phyloP scores from a whole-genome alignment of 768 basidiomycete genomes.

The Russula griseocarnosa region DNA sequence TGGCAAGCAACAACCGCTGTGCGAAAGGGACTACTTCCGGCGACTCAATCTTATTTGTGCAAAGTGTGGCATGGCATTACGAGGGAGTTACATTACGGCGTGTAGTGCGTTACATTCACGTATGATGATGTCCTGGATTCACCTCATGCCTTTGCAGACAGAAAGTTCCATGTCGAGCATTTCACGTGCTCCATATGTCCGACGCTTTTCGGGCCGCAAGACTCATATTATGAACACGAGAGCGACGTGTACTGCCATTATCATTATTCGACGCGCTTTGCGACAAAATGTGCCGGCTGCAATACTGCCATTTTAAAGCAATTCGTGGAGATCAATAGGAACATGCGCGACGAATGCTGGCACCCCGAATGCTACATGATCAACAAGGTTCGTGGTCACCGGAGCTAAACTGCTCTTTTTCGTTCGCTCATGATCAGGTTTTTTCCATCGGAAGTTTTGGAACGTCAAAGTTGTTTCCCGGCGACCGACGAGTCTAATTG shows the following conservation, averaged over 20 bases:
- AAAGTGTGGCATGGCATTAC: conserved; percentile 88
- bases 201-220: conserved; percentile 93
- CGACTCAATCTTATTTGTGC: conserved; percentile 94
- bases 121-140: conserved; percentile 18
- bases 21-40: conserved; percentile 97
- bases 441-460: conserved; percentile 71
- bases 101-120: conserved; percentile 66
- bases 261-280: conserved; percentile 98
- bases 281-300: conserved; percentile 97
- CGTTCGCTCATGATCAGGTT: conserved; percentile 20
- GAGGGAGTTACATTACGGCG: conserved; percentile 98
- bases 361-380: conserved; percentile 99
- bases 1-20: conserved; percentile 87
- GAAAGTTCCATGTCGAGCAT: conserved; percentile 99
- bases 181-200: conserved; percentile 98
- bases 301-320: conserved; percentile 97
- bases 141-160: conserved; percentile 53
- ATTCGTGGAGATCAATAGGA: conserved; percentile 98
- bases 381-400: conserved; percentile 66
- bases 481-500: conserved; percentile 56
- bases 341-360: conserved; percentile 98
- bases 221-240: conserved; percentile 98
- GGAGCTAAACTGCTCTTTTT: neutral
- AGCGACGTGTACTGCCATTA: conserved; percentile 98
- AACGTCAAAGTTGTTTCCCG: conserved; percentile 90